phyloP scores from a whole-genome alignment of 2,329 filamentous ascomycete genomes.

The Trichoderma aggressivum region DNA sequence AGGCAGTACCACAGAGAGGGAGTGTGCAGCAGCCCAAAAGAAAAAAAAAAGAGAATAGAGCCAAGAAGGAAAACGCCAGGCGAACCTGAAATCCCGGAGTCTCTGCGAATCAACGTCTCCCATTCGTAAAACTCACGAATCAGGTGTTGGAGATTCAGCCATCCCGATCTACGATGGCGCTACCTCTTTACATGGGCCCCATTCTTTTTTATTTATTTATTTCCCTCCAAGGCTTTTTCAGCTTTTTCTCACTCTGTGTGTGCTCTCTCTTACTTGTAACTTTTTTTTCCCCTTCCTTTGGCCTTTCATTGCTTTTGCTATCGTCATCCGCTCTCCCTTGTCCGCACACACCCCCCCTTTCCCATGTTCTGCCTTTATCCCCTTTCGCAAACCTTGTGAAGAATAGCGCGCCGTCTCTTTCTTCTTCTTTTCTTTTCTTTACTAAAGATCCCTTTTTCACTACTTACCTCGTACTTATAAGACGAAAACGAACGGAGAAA shows the following conservation, averaged over 20 bases:
- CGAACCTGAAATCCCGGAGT: neutral
- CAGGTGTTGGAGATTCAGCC: constrained; percentile 11
- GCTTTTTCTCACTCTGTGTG: neutral
- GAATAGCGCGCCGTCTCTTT: neutral
- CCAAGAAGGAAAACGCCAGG: neutral
- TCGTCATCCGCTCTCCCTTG: neutral
- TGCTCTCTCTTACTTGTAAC: no score
- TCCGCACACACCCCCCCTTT: neutral
- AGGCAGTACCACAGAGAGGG: neutral
- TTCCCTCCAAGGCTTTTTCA: neutral
- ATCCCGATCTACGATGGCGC: constrained; percentile 18
- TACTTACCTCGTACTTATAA: no score
- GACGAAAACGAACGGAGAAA: neutral
- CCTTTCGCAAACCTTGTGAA: neutral
- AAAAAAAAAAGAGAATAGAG: neutral
- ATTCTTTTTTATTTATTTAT: neutral
- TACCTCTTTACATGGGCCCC: neutral
- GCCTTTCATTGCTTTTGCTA: no score
- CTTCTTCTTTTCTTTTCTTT: neutral
- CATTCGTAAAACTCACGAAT: constrained; percentile 17
- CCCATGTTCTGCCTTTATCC: neutral
- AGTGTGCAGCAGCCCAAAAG: no score
- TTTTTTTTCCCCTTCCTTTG: no score
- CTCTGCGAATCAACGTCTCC: constrained; percentile 2
- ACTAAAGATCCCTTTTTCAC: neutral